These are phyloP conservation scores for Vanrija sp. DNA, from an alignment of 1,284 basidiomycete species.

Conservation along the genomic window DNA sequence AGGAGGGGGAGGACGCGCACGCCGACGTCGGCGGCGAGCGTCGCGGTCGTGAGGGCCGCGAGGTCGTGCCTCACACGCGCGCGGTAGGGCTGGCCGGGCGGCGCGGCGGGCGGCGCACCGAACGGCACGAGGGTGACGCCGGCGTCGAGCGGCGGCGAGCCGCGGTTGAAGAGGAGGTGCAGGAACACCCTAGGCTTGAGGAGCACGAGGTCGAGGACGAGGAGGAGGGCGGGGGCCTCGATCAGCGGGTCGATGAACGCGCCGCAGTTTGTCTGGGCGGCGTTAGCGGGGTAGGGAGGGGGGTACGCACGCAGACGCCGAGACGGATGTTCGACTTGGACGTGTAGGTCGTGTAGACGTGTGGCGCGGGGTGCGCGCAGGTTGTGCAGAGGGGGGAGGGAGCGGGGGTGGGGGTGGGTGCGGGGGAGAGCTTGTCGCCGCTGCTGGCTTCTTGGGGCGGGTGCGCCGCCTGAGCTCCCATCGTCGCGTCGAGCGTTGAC, in stretches of 20 bases:
- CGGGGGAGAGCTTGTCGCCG: too few species aligned
- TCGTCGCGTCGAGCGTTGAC: too few species aligned
- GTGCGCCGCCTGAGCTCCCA: too few species aligned
- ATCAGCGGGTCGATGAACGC: conserved; percentile 83
- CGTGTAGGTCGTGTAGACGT: conserved; percentile 79
- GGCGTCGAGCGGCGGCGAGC: conserved; percentile 55
- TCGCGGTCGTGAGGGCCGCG: conserved; percentile 14
- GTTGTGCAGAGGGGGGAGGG: conserved; percentile 66
- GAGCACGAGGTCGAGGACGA: conserved; percentile 78
- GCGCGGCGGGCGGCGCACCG: too few species aligned
- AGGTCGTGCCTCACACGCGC: conserved; percentile 8
- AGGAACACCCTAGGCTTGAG: conserved; percentile 81
- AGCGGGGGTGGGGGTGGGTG: too few species aligned
- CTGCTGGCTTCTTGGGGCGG: background rate
- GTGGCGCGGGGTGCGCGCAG: conserved; percentile 63
- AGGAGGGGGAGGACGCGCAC: conserved; percentile 12
- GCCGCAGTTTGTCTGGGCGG: conserved; percentile 58
- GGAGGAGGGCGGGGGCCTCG: conserved; percentile 72
- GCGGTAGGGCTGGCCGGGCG: background rate
- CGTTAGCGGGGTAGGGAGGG: background rate
- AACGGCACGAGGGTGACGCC: too few species aligned
- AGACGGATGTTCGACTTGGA: conserved; percentile 77
- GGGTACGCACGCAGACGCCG: conserved; percentile 62
- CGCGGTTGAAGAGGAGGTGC: conserved; percentile 85
- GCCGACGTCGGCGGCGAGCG: conserved; percentile 27